Percentiles rank a stretch among this genome's conserved stretches.
phyloP scores from a whole-genome alignment of 345 rosid species.

The Aquilaria yunnanensis region DNA sequence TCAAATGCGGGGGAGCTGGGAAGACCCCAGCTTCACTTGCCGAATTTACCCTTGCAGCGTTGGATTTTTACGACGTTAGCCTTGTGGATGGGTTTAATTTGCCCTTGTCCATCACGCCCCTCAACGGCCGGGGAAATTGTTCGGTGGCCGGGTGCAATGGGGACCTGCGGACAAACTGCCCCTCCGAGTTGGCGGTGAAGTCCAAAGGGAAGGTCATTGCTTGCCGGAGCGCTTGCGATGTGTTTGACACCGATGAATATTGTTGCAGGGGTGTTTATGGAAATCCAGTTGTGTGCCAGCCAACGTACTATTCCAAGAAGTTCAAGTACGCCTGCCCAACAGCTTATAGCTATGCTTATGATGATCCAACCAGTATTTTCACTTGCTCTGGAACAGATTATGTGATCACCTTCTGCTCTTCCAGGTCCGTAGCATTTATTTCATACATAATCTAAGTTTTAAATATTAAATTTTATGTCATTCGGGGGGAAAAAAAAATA shows the following conservation, averaged over 20 bases:
- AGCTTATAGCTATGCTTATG: slow-evolving; percentile 84
- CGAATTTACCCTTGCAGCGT: slow-evolving; percentile 54
- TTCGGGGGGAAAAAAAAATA: not conserved
- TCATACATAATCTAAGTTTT: not conserved
- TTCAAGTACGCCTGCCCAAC: slow-evolving; percentile 84
- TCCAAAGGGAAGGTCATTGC: slow-evolving; percentile 48
- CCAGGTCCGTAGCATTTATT: slow-evolving; percentile 34
- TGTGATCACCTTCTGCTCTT: slow-evolving; percentile 58
- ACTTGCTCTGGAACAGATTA: slow-evolving; percentile 75
- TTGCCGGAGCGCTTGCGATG: slow-evolving; percentile 92
- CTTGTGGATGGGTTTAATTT: slow-evolving; percentile 88
- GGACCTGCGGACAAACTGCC: slow-evolving; percentile 53
- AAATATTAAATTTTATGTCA: no score
- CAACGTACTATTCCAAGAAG: slow-evolving; percentile 67
- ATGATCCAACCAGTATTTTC: slow-evolving; percentile 71
- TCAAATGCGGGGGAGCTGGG: slow-evolving; percentile 59
- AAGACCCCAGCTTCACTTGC: slow-evolving; percentile 73
- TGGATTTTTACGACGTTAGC: slow-evolving; percentile 82
- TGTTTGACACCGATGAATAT: slow-evolving; percentile 77
- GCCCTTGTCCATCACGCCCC: slow-evolving; percentile 52
- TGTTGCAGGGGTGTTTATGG: slow-evolving; percentile 73
- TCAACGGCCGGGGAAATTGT: slow-evolving; percentile 70
- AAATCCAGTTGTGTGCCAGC: slow-evolving; percentile 45
- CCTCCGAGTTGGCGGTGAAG: slow-evolving; percentile 53
- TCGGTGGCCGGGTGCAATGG: slow-evolving; percentile 53